Conservation (phyloP, 1,284 basidiomycete genomes). For the Chiua sp. region DNA sequence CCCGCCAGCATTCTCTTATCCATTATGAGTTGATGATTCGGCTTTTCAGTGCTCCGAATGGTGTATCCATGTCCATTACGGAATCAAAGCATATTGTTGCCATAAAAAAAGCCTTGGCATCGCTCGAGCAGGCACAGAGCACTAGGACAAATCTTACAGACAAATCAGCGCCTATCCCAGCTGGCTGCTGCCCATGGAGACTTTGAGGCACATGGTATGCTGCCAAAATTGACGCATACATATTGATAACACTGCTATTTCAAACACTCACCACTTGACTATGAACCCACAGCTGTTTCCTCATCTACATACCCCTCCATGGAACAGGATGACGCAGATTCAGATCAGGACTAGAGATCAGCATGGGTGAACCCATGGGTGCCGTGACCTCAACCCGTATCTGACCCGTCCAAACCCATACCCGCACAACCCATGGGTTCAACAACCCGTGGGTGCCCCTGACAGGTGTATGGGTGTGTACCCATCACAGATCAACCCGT, state of each 20-base stretch:
- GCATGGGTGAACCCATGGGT: too few relatives aligned
- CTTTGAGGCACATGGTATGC: conserved; percentile 4
- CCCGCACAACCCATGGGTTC: too few relatives aligned
- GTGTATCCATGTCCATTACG: neutral
- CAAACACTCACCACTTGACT: neutral
- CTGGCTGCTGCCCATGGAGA: neutral
- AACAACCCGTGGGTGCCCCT: too few relatives aligned
- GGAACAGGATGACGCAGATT: neutral
- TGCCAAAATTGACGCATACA: neutral
- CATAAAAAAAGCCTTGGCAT: neutral
- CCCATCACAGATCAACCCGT: too few relatives aligned
- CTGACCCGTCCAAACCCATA: too few relatives aligned
- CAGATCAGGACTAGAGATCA: neutral
- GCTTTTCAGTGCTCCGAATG: conserved; percentile 6
- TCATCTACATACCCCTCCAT: neutral
- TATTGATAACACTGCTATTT: neutral
- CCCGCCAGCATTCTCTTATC: neutral
- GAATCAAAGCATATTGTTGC: neutral
- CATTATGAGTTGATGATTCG: conserved; percentile 4
- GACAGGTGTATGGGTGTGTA: too few relatives aligned
- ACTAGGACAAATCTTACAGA: neutral
- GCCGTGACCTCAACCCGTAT: too few relatives aligned
- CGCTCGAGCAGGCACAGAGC: neutral
- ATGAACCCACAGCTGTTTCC: neutral
- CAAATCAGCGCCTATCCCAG: neutral